Evolutionary conservation across 1,284 basidiomycete species (phyloP).

Genomic region (Melampsora medusae): DNA sequence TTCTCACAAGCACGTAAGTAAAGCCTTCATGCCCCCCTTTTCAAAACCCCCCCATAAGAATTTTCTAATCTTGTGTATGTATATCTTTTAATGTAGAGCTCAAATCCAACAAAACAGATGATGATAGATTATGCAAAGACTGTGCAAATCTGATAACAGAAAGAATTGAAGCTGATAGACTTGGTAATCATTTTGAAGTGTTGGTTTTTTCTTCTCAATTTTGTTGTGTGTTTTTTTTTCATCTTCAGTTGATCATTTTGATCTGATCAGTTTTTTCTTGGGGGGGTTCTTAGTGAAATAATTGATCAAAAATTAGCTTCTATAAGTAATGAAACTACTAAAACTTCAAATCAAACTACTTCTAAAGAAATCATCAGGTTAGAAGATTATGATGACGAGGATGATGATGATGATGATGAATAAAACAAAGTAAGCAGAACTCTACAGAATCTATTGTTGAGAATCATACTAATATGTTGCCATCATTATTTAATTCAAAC

Average conservation of each 20-base stretch:
- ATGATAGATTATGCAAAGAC: constrained; percentile 1
- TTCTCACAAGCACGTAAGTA: constrained; percentile 4
- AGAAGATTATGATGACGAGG: constrained; percentile 2
- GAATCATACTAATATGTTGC: too few relatives aligned
- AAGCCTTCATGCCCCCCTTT: neutral
- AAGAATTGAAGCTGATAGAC: neutral
- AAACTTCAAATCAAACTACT: neutral
- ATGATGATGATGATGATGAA: constrained; percentile 4
- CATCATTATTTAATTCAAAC: too few relatives aligned
- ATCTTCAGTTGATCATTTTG: neutral
- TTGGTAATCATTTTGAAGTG: constrained; percentile 8
- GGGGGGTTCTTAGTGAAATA: neutral
- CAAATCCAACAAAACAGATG: neutral
- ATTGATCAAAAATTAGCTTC: constrained; percentile 5
- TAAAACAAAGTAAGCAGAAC: too few relatives aligned
- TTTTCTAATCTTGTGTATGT: neutral
- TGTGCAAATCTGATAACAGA: neutral
- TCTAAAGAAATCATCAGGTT: neutral
- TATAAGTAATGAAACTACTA: neutral
- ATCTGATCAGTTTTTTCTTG: neutral
- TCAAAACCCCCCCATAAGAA: neutral
- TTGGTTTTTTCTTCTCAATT: too few relatives aligned
- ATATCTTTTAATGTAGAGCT: neutral
- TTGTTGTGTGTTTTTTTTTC: neutral
- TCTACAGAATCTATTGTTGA: too few relatives aligned